A percentile compares a stretch with the other conserved stretches of the same genome.
Evolutionary conservation across 108 stramenopile genomes (phyloP).

Genomic region (Fistulifera pelliculosa): DNA sequence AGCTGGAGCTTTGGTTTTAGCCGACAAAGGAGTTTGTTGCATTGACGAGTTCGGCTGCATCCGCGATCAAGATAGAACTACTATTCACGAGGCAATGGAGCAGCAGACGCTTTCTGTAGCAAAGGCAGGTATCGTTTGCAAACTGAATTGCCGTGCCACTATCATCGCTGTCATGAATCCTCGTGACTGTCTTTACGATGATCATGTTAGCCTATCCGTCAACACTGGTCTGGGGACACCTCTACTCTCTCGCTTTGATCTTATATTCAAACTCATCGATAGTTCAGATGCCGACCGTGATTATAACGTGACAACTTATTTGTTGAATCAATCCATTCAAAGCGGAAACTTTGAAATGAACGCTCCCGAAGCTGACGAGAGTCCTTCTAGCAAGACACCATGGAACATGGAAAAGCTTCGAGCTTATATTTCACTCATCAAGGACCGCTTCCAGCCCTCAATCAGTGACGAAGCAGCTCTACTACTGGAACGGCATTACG

Average conservation of each 20-base stretch:
- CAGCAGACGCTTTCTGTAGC: conserved; percentile 95
- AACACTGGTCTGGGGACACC: conserved; percentile 95
- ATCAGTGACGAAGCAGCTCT: conserved; percentile 60
- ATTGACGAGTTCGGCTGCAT: conserved; percentile 96
- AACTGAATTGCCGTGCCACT: conserved; percentile 87
- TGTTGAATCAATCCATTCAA: conserved; percentile 79
- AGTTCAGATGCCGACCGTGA: conserved; percentile 57
- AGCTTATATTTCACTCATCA: conserved; percentile 84
- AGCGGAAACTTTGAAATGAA: neutral
- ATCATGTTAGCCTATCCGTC: conserved; percentile 48
- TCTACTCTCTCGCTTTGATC: conserved; percentile 94
- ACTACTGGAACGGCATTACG: conserved; percentile 79
- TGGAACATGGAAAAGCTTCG: conserved; percentile 85
- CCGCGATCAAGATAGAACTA: conserved; percentile 65
- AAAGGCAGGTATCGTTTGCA: conserved; percentile 96
- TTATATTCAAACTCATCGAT: conserved; percentile 89
- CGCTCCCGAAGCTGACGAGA: neutral
- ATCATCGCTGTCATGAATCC: conserved; percentile 95
- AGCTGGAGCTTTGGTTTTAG: conserved; percentile 95
- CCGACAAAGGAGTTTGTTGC: conserved; percentile 92
- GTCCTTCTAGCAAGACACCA: conserved; percentile 10
- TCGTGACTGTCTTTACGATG: conserved; percentile 70
- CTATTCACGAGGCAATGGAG: conserved; percentile 99
- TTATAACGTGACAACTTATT: conserved; percentile 71
- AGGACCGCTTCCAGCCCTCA: conserved; percentile 66